phyloP scores from a whole-genome alignment of 768 basidiomycete genomes.

The Boletus eberwhitei region DNA sequence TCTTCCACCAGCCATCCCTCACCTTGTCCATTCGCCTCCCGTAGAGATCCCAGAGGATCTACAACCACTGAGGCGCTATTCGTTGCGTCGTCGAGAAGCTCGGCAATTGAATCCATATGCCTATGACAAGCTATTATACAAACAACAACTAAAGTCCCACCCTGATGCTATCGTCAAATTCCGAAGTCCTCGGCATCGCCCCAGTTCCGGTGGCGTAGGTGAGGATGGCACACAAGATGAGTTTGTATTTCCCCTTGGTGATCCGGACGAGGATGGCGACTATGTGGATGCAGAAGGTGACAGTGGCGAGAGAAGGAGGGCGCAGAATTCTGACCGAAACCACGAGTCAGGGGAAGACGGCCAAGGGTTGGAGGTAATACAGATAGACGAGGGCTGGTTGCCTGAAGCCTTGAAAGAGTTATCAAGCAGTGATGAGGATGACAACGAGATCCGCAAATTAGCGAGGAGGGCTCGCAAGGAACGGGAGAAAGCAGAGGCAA shows the following conservation, averaged over 20 bases:
- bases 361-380: neutral
- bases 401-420: conserved; percentile 38
- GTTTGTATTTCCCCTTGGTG: conserved; percentile 22
- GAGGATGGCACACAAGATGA: conserved; percentile 34
- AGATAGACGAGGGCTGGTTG: conserved; percentile 21
- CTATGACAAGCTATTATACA: conserved; percentile 52
- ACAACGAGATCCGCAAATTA: conserved; percentile 30
- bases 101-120: conserved; percentile 63
- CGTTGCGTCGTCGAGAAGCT: conserved; percentile 51
- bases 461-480: conserved; percentile 34
- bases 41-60: conserved; percentile 17
- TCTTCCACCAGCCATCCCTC: neutral
- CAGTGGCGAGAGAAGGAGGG: conserved; percentile 8
- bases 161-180: conserved; percentile 69
- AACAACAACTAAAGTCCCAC: conserved; percentile 44
- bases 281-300: conserved; percentile 19
- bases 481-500: conserved; percentile 23
- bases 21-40: neutral
- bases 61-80: conserved; percentile 39
- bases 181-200: conserved; percentile 33
- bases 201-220: conserved; percentile 24
- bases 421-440: conserved; percentile 43
- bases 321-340: neutral
- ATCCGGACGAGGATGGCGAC: conserved; percentile 26
- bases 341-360: neutral